Evolutionary conservation across 2,329 filamentous ascomycete species (phyloP).

Genomic region (Fusarium buharicum): DNA sequence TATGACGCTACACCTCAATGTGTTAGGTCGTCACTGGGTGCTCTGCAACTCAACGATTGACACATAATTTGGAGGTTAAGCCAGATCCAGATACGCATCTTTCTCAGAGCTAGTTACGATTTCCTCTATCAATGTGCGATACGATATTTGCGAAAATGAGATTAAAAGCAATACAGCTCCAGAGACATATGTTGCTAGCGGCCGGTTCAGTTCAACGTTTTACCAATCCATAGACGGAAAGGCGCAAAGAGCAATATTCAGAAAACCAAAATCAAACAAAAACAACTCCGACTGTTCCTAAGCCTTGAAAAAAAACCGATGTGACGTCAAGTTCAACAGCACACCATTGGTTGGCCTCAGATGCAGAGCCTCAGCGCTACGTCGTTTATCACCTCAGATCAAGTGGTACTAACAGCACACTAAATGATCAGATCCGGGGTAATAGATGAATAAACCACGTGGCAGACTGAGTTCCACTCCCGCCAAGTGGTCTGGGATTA

Average conservation of each 20-base stretch:
- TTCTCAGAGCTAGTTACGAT: too few species aligned
- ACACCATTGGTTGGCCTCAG: slow-evolving; percentile 6
- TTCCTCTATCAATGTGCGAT: not conserved
- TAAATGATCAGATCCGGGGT: not conserved
- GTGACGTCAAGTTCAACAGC: slow-evolving; percentile 8
- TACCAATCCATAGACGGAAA: not conserved
- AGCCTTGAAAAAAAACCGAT: not conserved
- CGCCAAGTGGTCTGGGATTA: not conserved
- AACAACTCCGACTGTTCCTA: not conserved
- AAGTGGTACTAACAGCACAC: not conserved
- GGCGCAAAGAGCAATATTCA: not conserved
- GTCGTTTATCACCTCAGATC: not conserved
- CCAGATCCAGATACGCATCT: too few species aligned
- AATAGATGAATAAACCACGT: slow-evolving; percentile 1
- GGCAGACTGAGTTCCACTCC: slow-evolving; percentile 5
- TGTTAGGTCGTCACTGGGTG: not conserved
- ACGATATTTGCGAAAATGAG: not conserved
- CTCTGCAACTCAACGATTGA: not conserved
- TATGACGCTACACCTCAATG: not conserved
- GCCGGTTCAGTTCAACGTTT: not conserved
- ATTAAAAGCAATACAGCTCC: too few species aligned
- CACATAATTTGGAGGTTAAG: too few species aligned
- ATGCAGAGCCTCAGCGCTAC: slow-evolving; percentile 12
- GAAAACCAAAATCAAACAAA: slow-evolving; percentile 19
- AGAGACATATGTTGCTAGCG: not conserved